Conservation (phyloP, 1,284 basidiomycete genomes). For the Meripilus lineatus region DNA sequence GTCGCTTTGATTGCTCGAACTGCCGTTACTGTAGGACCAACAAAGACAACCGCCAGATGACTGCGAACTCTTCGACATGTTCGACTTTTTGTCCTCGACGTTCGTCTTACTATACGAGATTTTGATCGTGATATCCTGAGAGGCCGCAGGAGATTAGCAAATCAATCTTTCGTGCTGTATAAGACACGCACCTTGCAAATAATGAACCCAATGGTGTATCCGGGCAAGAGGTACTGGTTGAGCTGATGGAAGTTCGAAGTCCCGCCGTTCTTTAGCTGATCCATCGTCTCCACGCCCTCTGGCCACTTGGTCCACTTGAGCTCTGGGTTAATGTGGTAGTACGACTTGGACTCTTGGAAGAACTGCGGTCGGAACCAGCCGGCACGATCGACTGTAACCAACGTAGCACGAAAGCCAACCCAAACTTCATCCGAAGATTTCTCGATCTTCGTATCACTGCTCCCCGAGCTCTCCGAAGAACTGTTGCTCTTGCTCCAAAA, state of each 20-base stretch:
- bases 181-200: slow-evolving; percentile 3
- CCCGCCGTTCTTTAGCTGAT: neutral
- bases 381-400: slow-evolving; percentile 5
- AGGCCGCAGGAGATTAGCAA: neutral
- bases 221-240: neutral
- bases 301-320: slow-evolving; percentile 1
- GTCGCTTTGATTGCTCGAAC: neutral
- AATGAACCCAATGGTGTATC: slow-evolving; percentile 1
- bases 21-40: slow-evolving; percentile 2
- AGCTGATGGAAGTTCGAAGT: neutral
- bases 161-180: neutral
- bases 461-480: neutral
- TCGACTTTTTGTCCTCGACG: neutral
- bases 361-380: slow-evolving; percentile 8
- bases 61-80: neutral
- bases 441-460: neutral
- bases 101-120: neutral
- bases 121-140: slow-evolving; percentile 6
- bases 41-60: slow-evolving; percentile 1
- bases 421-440: neutral
- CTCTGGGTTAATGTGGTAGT: neutral
- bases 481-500: neutral
- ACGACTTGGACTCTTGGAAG: slow-evolving; percentile 2
- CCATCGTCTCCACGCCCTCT: neutral
- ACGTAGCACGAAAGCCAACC: slow-evolving; percentile 4